Evolutionary conservation across 129 eudicot genomes (phyloP).

Genomic region (Artemisia tridentata): DNA sequence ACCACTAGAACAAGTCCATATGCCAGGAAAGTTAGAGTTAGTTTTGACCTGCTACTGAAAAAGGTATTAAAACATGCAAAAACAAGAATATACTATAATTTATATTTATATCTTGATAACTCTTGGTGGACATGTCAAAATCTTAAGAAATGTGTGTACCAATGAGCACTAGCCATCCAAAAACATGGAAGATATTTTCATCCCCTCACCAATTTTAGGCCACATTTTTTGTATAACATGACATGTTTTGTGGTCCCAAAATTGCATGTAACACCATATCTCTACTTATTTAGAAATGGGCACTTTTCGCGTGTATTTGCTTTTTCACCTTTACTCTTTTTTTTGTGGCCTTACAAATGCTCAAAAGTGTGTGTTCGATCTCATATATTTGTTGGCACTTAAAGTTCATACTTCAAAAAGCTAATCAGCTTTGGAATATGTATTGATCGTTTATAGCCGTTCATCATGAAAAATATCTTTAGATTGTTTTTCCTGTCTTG

Average conservation of each 20-base stretch:
- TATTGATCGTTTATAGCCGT: conserved; percentile 16
- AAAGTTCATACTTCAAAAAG: conserved; percentile 8
- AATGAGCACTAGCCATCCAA: background rate
- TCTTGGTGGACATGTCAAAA: background rate
- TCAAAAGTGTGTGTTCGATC: conserved; percentile 2
- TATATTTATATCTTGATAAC: background rate
- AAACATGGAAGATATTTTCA: background rate
- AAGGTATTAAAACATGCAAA: conserved; percentile 9
- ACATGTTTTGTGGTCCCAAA: conserved; percentile 37
- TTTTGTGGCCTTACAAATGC: conserved; percentile 4
- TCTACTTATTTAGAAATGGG: conserved; percentile 4
- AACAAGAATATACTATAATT: background rate
- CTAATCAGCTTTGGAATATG: background rate
- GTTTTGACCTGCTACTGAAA: background rate
- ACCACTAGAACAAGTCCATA: conserved; percentile 1
- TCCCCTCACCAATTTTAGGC: background rate
- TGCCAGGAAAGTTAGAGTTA: background rate
- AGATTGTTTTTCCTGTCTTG: conserved; percentile 18
- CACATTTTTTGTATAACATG: conserved; percentile 12
- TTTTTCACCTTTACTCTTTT: conserved; percentile 9
- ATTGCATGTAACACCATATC: conserved; percentile 7
- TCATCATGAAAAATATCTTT: conserved; percentile 9
- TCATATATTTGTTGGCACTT: conserved; percentile 16
- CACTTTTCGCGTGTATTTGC: conserved; percentile 24
- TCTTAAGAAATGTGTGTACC: background rate